Evolutionary conservation across 345 rosid genomes (phyloP), one percentile per base, ranked within the genome.

Genomic region (Hibiscus mutabilis): DNA sequence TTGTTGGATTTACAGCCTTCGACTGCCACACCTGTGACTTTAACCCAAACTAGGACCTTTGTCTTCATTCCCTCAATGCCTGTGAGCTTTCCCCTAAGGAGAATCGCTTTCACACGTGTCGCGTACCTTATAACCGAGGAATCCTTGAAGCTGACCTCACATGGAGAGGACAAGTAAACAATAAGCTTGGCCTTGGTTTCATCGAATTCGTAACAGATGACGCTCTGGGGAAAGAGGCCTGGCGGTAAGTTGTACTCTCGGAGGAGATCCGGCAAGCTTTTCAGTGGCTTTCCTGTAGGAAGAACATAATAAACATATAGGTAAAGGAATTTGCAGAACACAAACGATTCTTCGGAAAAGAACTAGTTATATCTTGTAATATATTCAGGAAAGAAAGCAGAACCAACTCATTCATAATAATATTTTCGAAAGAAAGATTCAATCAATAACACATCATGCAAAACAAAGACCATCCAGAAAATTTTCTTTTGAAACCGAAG

Each of bases 1-100:
- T 92, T 95, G 77, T 95, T 97, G 2, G 99, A 90, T 73, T 90
- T 92, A 40, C 75, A 84, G 75, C 88, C 79, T 78, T 90, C 99
- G 0, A 89, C 83, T 2, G 96, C 71, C n/a, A 95, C 78, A 19
- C 84, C 77, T 4, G 99, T 87, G 64, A 95, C 87, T 81, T 95
- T 92, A 49, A 90, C 97, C 97, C 97, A 92, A 8, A 95, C 97
- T 1, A 95, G 84, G 35, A 89, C 89, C 82, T 95, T 92, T 2
- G 97, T 95, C 88, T 95, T 95, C 96, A 92, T 89, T 57, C 99
- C 99, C 80, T 95, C 99, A 0, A 91, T 90, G 3, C 84, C 80
- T 55, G 88, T 80, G 68, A 94, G 82, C 83, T 90, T 94, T 66
- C 97, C 97, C 77, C 89, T 82, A 24, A 75, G 75, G 52, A 95